Evolutionary conservation across 2,329 filamentous ascomycete species (phyloP).

Genomic region (Claviceps sp.): DNA sequence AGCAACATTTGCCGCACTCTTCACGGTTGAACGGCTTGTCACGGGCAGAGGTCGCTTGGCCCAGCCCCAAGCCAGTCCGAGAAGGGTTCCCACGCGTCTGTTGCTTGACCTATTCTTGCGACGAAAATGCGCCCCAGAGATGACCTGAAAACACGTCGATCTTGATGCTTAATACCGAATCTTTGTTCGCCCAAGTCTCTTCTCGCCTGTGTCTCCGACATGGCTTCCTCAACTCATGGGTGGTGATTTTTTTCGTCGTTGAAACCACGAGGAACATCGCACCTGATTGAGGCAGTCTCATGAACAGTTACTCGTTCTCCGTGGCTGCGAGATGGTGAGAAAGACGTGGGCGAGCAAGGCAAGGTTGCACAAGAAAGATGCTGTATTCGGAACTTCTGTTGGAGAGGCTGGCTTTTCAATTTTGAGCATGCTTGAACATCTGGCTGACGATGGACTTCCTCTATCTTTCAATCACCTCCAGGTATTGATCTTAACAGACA

Average conservation of each 20-base stretch:
- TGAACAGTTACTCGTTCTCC: background rate
- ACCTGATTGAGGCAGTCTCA: background rate
- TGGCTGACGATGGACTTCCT: conserved; percentile 45
- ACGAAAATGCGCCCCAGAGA: conserved; percentile 6
- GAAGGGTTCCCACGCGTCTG: conserved; percentile 9
- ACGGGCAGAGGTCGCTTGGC: background rate
- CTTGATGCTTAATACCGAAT: background rate
- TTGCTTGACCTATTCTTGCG: conserved; percentile 7
- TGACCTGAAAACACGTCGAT: background rate
- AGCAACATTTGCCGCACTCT: background rate
- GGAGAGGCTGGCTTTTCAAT: conserved; percentile 10
- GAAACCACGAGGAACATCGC: conserved; percentile 6
- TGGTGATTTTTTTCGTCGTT: conserved; percentile 7
- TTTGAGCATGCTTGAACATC: conserved; percentile 50
- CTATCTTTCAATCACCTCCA: conserved; percentile 23
- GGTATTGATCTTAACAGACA: conserved; percentile 61
- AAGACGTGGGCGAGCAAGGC: background rate
- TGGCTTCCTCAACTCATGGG: conserved; percentile 1
- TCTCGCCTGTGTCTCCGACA: background rate
- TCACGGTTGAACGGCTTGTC: background rate
- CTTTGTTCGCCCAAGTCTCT: background rate
- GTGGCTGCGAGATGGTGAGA: background rate
- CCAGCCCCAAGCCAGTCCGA: background rate
- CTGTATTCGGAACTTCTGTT: background rate
- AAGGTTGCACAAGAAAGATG: background rate